These are phyloP conservation scores for Cladobotryum mycophilum DNA, from an alignment of 2,329 filamentous ascomycete species.

Conservation along the genomic window DNA sequence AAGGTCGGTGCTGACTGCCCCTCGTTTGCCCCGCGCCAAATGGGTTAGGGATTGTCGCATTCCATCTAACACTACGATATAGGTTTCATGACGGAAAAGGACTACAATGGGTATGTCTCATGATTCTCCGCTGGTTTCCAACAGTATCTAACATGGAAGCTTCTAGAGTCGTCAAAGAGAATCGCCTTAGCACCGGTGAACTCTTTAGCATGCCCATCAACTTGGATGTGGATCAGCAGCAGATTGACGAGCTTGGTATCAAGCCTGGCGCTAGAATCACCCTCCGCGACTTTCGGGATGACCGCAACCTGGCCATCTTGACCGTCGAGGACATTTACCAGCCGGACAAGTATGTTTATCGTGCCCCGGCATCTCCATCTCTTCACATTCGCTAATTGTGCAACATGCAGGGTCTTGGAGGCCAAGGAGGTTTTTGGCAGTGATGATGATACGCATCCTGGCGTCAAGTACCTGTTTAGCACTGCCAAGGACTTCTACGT, in stretches of 20 bases:
- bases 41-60: neutral
- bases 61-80: slow-evolving; percentile 10
- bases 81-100: slow-evolving; percentile 97
- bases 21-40: slow-evolving; percentile 3
- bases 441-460: slow-evolving; percentile 83
- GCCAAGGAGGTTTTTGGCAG: slow-evolving; percentile 92
- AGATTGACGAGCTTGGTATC: slow-evolving; percentile 67
- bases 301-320: slow-evolving; percentile 91
- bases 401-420: slow-evolving; percentile 64
- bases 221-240: slow-evolving; percentile 72
- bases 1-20: slow-evolving; percentile 57
- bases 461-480: slow-evolving; percentile 81
- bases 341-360: slow-evolving; percentile 79
- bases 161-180: slow-evolving; percentile 74
- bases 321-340: slow-evolving; percentile 93
- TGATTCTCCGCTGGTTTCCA: neutral
- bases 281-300: slow-evolving; percentile 91
- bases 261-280: slow-evolving; percentile 78
- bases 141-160: neutral
- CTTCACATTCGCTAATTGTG: too few relatives aligned
- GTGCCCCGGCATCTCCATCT: neutral
- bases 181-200: slow-evolving; percentile 79
- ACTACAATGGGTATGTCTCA: slow-evolving; percentile 77
- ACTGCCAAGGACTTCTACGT: slow-evolving; percentile 84
- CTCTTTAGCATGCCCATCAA: slow-evolving; percentile 98